Evolutionary conservation across 345 rosid species (phyloP), one percentile per base, ranked within the genome.

Genomic region (Populus euphratica): DNA sequence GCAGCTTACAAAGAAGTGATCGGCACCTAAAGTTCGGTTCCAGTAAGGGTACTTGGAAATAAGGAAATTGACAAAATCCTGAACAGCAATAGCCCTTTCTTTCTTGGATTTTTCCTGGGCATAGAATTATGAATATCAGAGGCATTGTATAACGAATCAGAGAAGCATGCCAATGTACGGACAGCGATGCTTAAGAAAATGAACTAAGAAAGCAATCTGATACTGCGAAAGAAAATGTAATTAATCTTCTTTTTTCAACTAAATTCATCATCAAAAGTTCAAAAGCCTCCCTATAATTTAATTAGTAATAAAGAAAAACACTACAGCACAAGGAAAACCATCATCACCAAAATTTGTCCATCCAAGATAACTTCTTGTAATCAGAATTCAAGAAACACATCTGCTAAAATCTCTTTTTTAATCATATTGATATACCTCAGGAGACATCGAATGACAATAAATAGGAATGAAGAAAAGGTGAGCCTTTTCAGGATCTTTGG

Each of bases 1-100:
- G 65, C 87, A 81, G 54, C 52, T 74, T 13, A 81, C 61, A 61
- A 74, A 73, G 61, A 80, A 73, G n/a, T 83, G 83, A 71, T 80
- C 86, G 0, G 79, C 74, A 9, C 83, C 81, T n/a, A 70, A 49
- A 5, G 83, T 80, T 62, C 76, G 67, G 52, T 77, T 80, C 83
- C 81, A 80, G 50, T 69, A 80, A 43, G 83, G 81, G 52, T 66
- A 83, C 41, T 56, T 59, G 74, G 29, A 9, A 20, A 65, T 77
- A 41, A 80, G 16, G 6, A 23, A 23, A 54, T 44, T 18, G 35
- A 69, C 78, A 72, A 43, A 73, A 20, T 79, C 52, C 27, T 25
- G 41, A 33, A 79, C 27, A 41, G 29, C 54, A 29, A 7, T 41
- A 16, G 56, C 50, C 70, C 44, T 36, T 61, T n/a, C 63, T n/a